phyloP scores from a whole-genome alignment of 805 yeast species.

The Deakozyma indianensis region DNA sequence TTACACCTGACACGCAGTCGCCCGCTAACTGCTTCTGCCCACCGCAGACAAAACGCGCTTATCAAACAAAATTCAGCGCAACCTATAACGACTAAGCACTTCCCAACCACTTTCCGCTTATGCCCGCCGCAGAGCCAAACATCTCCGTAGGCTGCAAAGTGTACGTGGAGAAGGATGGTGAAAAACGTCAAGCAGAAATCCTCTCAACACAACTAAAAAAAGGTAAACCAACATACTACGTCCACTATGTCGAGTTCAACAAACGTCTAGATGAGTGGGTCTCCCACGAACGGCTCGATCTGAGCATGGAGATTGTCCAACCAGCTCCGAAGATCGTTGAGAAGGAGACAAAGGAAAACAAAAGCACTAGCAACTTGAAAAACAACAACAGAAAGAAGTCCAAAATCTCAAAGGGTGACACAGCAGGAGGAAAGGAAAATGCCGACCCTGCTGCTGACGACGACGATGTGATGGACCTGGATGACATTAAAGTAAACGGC shows the following conservation, averaged over 20 bases:
- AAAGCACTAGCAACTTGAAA: conserved; percentile 6
- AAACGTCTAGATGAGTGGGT: conserved; percentile 97
- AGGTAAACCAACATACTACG: conserved; percentile 71
- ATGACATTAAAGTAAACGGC: conserved; percentile 76
- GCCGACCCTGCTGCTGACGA: conserved; percentile 13
- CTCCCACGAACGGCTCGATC: conserved; percentile 53
- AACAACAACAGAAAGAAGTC: conserved; percentile 6
- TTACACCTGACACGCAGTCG: no score
- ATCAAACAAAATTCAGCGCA: no score
- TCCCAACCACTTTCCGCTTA: no score
- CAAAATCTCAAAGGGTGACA: conserved; percentile 4
- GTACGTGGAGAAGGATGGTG: conserved; percentile 68
- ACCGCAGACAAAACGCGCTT: background rate
- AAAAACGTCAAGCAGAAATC: conserved; percentile 70
- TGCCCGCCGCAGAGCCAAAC: conserved; percentile 4
- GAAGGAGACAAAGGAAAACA: conserved; percentile 12
- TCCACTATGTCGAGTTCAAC: conserved; percentile 88
- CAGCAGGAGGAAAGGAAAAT: conserved; percentile 18
- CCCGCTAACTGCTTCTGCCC: background rate
- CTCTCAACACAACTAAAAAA: conserved; percentile 61
- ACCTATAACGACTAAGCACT: no score
- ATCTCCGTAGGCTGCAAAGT: conserved; percentile 69
- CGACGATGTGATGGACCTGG: conserved; percentile 72
- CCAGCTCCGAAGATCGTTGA: conserved; percentile 31
- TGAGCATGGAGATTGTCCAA: conserved; percentile 49